A percentile compares a stretch with the other conserved stretches of the same genome.
phyloP scores from a whole-genome alignment of 78 protist species.

The Dictyostelium purpureum region DNA sequence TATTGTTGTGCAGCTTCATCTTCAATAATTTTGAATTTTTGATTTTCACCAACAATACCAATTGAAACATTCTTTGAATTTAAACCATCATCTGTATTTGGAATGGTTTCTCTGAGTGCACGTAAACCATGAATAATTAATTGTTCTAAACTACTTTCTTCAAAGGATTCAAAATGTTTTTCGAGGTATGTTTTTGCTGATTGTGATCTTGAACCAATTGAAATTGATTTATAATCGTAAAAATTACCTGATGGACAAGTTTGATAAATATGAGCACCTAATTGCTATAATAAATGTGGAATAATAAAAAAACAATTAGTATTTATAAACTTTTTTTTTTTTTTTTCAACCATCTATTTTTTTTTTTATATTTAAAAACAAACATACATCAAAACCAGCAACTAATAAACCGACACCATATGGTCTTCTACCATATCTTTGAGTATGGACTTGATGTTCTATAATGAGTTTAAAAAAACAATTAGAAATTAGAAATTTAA shows the following conservation, averaged over 20 bases:
- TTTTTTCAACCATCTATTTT: neutral
- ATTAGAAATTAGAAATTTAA: no score
- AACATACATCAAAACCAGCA: constrained; percentile 94
- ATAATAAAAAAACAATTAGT: neutral
- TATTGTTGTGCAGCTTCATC: constrained; percentile 65
- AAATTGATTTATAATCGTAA: constrained; percentile 93
- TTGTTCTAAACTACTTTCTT: constrained; percentile 81
- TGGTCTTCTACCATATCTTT: constrained; percentile 93
- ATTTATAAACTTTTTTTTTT: neutral
- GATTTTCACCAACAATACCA: constrained; percentile 87
- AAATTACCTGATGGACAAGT: constrained; percentile 96
- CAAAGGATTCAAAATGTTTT: constrained; percentile 86
- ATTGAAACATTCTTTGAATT: constrained; percentile 83
- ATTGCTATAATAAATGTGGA: constrained; percentile 10
- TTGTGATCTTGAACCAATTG: constrained; percentile 98
- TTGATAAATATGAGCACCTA: constrained; percentile 94
- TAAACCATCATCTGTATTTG: constrained; percentile 78
- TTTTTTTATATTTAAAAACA: neutral
- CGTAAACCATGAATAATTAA: constrained; percentile 94
- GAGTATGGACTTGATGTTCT: constrained; percentile 93
- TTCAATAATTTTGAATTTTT: constrained; percentile 60
- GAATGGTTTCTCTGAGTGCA: constrained; percentile 91
- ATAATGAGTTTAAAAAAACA: no score
- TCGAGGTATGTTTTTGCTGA: constrained; percentile 98
- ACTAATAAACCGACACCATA: constrained; percentile 98